A percentile compares a stretch with the other conserved stretches of the same genome.
These are phyloP conservation scores for Suillus bovinus DNA, from an alignment of 768 basidiomycete genomes.

Conservation along the genomic window DNA sequence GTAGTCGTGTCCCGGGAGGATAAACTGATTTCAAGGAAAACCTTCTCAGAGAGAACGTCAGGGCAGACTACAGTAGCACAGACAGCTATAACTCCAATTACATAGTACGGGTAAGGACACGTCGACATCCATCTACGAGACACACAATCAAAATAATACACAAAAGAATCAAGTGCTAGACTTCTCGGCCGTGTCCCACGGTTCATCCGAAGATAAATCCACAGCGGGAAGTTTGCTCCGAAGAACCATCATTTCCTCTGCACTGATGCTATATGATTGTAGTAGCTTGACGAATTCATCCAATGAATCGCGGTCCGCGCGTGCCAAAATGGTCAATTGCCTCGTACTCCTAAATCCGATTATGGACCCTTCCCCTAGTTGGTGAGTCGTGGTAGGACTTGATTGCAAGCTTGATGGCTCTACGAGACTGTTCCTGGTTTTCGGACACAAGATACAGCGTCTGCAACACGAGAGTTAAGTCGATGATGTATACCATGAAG, in stretches of 20 bases:
- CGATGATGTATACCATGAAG: slow-evolving; percentile 28
- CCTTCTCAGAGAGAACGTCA: not conserved
- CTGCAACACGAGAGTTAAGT: slow-evolving; percentile 28
- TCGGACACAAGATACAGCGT: slow-evolving; percentile 13
- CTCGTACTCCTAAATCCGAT: not conserved
- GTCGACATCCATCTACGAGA: not conserved
- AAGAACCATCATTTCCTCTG: not conserved
- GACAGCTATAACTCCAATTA: not conserved
- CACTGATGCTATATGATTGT: not conserved
- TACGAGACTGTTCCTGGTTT: not conserved
- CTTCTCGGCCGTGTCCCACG: not conserved
- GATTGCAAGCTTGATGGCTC: not conserved
- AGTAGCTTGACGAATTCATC: not conserved
- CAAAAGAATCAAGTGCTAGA: not conserved
- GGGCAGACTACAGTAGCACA: not conserved
- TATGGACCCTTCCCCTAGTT: not conserved
- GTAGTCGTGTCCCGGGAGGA: not conserved
- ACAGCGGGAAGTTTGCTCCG: not conserved
- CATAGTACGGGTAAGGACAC: not conserved
- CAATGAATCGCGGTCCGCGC: not conserved
- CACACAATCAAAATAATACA: not conserved
- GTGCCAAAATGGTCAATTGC: not conserved
- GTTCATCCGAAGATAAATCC: not conserved
- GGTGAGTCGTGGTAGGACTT: not conserved
- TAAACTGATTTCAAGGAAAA: not conserved